These are phyloP conservation scores for Aspergillus fumigatus DNA, from an alignment of 2,329 filamentous ascomycete species.

Conservation along the genomic window DNA sequence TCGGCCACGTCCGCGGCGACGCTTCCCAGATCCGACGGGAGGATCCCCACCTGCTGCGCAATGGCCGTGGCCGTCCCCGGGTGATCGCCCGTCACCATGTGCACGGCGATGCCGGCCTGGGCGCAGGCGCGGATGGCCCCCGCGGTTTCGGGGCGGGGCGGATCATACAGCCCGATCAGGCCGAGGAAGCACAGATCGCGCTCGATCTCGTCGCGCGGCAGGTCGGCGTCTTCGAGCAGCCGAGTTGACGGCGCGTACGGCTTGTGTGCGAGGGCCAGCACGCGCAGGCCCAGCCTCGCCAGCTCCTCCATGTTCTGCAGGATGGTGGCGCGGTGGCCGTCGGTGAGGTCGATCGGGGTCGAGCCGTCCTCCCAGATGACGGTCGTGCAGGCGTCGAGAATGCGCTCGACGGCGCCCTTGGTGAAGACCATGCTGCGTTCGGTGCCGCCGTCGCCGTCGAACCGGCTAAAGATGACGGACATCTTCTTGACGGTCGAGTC, in stretches of 20 bases:
- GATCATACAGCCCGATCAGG: constrained; percentile 82
- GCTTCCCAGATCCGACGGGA: constrained; percentile 58
- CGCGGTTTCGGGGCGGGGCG: constrained; percentile 75
- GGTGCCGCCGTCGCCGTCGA: constrained; percentile 14
- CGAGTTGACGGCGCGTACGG: background rate
- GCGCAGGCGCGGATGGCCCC: constrained; percentile 66
- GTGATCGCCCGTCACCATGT: constrained; percentile 83
- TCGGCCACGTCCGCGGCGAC: constrained; percentile 59
- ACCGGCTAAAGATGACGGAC: constrained; percentile 59
- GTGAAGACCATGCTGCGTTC: constrained; percentile 35
- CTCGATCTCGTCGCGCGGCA: constrained; percentile 59
- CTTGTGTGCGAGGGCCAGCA: constrained; percentile 59
- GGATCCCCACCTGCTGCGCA: constrained; percentile 72
- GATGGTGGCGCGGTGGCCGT: constrained; percentile 53
- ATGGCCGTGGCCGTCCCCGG: constrained; percentile 74
- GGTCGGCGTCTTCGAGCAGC: constrained; percentile 16
- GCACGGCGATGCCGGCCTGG: constrained; percentile 69
- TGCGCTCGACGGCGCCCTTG: constrained; percentile 60
- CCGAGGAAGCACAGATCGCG: constrained; percentile 67
- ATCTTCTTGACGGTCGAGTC: constrained; percentile 73
- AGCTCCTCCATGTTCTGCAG: constrained; percentile 65
- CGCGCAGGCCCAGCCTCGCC: constrained; percentile 62
- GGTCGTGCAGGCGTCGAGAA: constrained; percentile 58
- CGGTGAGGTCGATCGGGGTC: constrained; percentile 43
- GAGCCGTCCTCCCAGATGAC: constrained; percentile 42